Conservation (phyloP, 768 basidiomycete genomes). For the Mycena maculata region DNA sequence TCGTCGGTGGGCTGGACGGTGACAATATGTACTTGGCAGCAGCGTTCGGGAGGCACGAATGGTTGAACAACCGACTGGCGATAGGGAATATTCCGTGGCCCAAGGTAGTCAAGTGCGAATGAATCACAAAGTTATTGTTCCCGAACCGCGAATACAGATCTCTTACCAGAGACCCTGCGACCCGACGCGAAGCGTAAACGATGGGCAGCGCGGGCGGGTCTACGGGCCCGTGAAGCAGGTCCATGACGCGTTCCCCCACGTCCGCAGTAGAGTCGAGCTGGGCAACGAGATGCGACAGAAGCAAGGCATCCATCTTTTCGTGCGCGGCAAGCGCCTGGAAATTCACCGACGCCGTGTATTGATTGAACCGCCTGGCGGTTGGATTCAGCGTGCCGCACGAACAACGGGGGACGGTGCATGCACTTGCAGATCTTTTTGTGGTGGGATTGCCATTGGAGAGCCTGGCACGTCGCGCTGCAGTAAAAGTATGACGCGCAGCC, state of each 20-base stretch:
- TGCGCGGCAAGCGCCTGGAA: constrained; percentile 64
- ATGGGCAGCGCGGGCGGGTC: constrained; percentile 49
- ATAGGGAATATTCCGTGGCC: constrained; percentile 83
- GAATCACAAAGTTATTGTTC: constrained; percentile 86
- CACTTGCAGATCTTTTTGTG: constrained; percentile 79
- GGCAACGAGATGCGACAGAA: constrained; percentile 73
- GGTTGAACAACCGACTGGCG: constrained; percentile 86
- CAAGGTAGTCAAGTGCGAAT: constrained; percentile 75
- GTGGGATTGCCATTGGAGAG: constrained; percentile 70
- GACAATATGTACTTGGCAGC: constrained; percentile 67
- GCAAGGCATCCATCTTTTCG: constrained; percentile 68
- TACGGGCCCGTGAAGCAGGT: constrained; percentile 58
- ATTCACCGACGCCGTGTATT: constrained; percentile 55
- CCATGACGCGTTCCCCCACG: constrained; percentile 49
- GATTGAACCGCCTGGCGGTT: constrained; percentile 46
- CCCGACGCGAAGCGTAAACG: constrained; percentile 38
- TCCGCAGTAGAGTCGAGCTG: constrained; percentile 44
- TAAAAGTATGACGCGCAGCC: constrained; percentile 82
- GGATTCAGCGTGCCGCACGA: not conserved
- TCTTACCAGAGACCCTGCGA: constrained; percentile 38
- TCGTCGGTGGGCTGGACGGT: constrained; percentile 51
- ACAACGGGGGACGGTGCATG: not conserved
- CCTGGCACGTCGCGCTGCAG: constrained; percentile 75
- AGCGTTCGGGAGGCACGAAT: constrained; percentile 83
- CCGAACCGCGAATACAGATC: constrained; percentile 70